Base-by-base conservation (phyloP, 495 filamentous ascomycete genomes). In the Aspergillus biplanus region DNA sequence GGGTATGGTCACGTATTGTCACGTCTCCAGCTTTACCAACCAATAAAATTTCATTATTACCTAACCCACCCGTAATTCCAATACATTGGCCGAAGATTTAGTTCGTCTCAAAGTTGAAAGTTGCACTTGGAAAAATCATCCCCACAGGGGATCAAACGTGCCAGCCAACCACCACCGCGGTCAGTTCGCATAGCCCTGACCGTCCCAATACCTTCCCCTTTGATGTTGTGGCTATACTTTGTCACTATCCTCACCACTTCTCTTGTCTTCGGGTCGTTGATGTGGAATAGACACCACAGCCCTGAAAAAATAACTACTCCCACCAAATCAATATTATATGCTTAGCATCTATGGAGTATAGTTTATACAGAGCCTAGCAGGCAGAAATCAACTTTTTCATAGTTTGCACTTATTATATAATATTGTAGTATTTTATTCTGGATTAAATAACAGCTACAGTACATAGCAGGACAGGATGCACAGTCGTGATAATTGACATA, bases 1-100 rank as follows among this genome's bases (percentile, higher is more conserved):
- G 13, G 68, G 64, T 71, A 72, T 59, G 11, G 65, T 62, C 57
- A 61, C 68, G 73, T 63, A 66, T 61, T n/a, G 61, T 69, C 37
- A 65, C 48, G 21, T 42, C 64, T 62, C 61, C 65, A 33, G 65
- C 37, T 44, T 42, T 6, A 3, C 21, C n/a, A 48, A 31, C 65
- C 61, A 67, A 62, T 52, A 39, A 52, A 13, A 33, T 18, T 7
- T 42, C 18, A 7, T 6, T 4, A 31, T 37, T 27, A 46, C 32
- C 5, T 9, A 5, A 31, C 27, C 1, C 31, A 49, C 31, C 31
- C 18, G 16, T 27, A 32, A 50, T 49, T 48, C 7, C 39, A 54
- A 11, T 46, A 13, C 35, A n/a, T 27, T 27, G 21, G 34, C 39
- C 8, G 4, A 6, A 12, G 39, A 44, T 12, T 44, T 15, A 27